Conservation (phyloP, 768 basidiomycete genomes). For the Xerocomus brunneocitrinus region DNA sequence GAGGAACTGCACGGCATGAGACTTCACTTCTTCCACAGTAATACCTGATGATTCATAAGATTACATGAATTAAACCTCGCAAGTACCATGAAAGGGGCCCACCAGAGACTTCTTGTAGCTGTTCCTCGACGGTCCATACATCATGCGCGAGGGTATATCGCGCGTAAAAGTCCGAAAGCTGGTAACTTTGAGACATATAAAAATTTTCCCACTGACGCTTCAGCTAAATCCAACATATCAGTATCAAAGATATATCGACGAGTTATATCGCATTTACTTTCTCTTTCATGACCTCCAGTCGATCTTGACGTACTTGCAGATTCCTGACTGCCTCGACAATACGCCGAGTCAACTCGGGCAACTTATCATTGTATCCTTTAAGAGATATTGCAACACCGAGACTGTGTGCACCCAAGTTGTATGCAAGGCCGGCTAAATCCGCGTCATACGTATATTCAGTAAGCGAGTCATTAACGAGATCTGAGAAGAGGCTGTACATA, state of each 20-base stretch:
- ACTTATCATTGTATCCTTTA: slow-evolving; percentile 90
- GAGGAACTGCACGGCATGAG: slow-evolving; percentile 56
- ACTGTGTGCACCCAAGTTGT: slow-evolving; percentile 56
- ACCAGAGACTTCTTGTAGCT: slow-evolving; percentile 71
- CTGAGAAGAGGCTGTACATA: slow-evolving; percentile 60
- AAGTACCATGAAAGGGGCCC: slow-evolving; percentile 28
- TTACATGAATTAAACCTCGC: not conserved
- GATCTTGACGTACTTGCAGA: slow-evolving; percentile 60
- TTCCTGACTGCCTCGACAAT: slow-evolving; percentile 66
- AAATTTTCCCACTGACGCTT: slow-evolving; percentile 83
- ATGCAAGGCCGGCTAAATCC: slow-evolving; percentile 82
- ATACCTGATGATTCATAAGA: slow-evolving; percentile 44
- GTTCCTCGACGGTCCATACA: slow-evolving; percentile 76
- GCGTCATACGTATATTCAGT: slow-evolving; percentile 92
- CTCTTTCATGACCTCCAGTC: slow-evolving; percentile 81
- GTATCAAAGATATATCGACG: not conserved
- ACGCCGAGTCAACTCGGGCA: slow-evolving; percentile 64
- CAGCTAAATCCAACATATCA: slow-evolving; percentile 40
- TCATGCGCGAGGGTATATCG: slow-evolving; percentile 66
- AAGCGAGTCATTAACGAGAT: slow-evolving; percentile 84
- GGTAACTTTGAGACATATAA: slow-evolving; percentile 78
- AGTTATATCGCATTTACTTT: slow-evolving; percentile 45
- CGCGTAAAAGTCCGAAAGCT: slow-evolving; percentile 70
- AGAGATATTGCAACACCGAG: slow-evolving; percentile 66
- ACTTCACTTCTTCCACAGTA: slow-evolving; percentile 63